Conservation (phyloP, 169 alveolate species). For the Eimeria falciformis region DNA sequence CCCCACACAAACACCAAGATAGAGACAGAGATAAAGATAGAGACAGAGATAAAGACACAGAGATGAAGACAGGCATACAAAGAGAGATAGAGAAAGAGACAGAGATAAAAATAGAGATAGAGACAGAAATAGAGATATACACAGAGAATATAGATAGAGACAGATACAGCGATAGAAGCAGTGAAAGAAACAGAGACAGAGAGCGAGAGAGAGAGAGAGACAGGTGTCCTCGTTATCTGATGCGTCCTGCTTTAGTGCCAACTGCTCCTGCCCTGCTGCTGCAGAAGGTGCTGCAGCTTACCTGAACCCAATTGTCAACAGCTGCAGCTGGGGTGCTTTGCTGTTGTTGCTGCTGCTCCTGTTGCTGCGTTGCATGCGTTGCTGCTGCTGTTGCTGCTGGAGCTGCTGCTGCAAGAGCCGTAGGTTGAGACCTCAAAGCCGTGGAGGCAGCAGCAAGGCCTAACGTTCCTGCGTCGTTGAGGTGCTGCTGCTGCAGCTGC, state of each 20-base stretch:
- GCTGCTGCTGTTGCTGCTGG: constrained; percentile 12
- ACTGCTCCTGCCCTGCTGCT: neutral
- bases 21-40: neutral
- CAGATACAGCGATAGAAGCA: neutral
- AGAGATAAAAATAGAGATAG: neutral
- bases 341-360: constrained; percentile 29
- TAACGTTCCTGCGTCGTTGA: neutral
- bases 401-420: neutral
- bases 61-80: constrained; percentile 8
- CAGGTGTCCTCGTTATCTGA: neutral
- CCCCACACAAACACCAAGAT: constrained; percentile 2
- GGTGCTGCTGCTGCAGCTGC: constrained; percentile 9
- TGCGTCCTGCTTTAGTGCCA: neutral
- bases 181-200: constrained; percentile 3
- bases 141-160: neutral
- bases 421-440: neutral
- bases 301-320: constrained; percentile 68
- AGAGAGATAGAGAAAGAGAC: constrained; percentile 1
- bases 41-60: constrained; percentile 20
- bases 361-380: constrained; percentile 43
- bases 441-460: neutral
- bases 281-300: constrained; percentile 2
- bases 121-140: constrained; percentile 8
- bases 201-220: neutral
- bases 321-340: constrained; percentile 53